phyloP scores from a whole-genome alignment of 164 flowering plant genomes.

The Chimonanthus praecox region DNA sequence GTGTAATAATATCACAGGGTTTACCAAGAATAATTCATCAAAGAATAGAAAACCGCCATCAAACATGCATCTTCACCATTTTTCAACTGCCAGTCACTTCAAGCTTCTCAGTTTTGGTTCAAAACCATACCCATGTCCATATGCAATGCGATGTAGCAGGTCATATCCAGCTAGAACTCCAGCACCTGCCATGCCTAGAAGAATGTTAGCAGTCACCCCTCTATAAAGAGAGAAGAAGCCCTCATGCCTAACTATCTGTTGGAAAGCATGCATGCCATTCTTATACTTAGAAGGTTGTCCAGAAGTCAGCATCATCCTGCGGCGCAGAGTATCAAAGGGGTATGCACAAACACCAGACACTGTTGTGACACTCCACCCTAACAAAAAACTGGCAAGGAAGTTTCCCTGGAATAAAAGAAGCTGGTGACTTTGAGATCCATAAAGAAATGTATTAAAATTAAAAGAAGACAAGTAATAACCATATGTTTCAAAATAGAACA shows the following conservation, averaged over 20 bases:
- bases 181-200: slow-evolving; percentile 91
- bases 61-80: not conserved
- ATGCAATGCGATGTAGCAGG: slow-evolving; percentile 58
- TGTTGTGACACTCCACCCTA: slow-evolving; percentile 93
- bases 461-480: too few species aligned
- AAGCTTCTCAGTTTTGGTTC: slow-evolving; percentile 35
- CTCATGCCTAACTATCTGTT: slow-evolving; percentile 69
- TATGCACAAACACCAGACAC: slow-evolving; percentile 89
- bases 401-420: slow-evolving; percentile 56
- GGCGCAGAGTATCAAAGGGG: slow-evolving; percentile 83
- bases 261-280: slow-evolving; percentile 59
- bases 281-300: slow-evolving; percentile 79
- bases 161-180: slow-evolving; percentile 96
- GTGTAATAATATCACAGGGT: not conserved
- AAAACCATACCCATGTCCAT: slow-evolving; percentile 30
- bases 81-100: slow-evolving; percentile 24
- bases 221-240: slow-evolving; percentile 63
- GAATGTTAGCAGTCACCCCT: slow-evolving; percentile 91
- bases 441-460: too few species aligned
- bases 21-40: not conserved
- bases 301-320: slow-evolving; percentile 98
- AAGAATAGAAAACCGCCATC: not conserved
- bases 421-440: not conserved
- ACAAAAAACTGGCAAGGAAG: slow-evolving; percentile 75
- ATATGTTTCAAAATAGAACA: too few species aligned